Base-by-base conservation (phyloP, 192 early-diverging fungal species). In the Coemansia sp. region DNA sequence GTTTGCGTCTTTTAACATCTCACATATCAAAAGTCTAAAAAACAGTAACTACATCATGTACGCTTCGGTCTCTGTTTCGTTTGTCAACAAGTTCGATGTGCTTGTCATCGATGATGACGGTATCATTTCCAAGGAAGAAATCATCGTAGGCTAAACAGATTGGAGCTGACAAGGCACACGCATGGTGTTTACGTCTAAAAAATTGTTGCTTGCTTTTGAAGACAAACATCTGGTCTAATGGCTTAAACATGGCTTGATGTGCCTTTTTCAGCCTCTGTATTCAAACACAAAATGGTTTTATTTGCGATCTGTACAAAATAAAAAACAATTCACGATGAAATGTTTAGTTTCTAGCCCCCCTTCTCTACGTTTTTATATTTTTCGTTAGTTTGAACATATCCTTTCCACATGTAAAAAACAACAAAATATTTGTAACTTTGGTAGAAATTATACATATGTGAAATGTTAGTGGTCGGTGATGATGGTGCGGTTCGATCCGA, bases 101-200 rank as follows among this genome's bases (percentile, higher is more conserved):
- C 53, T 68, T 2, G 18, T 43, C 22, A 58, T 78, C 22, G 66
- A 72, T 18, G 66, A 69, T 8, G 58, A 78, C 12, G 75, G 75
- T 58, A 52, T 34, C 52, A 17, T 78, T 45, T 51, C 53, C 63
- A 65, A 66, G 62, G 63, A 52, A 17, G 66, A 78, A 8, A 54
- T 64, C 37, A 61, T 51, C 22, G 22, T 32, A n/a, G 35, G 35
- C 57, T 51, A 57, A 57, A 35, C 55, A 52, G 8, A 5, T 11
- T 52, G 22, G 22, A 28, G 22, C 22, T 28, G 22, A 28, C 22
- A 28, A 28, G 22, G 22, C 22, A 28, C 22, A 28, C 22, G 22
- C 22, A 28, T 0, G 22, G 22, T 28, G 22, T 28, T 28, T 28
- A 28, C 22, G 1, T 1, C 22, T 28, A 28, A 28, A 28, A 28